A percentile compares a stretch with the other conserved stretches of the same genome.
These are phyloP conservation scores for Allomyces arbusculus DNA, from an alignment of 192 early-diverging fungal genomes.

Conservation along the genomic window DNA sequence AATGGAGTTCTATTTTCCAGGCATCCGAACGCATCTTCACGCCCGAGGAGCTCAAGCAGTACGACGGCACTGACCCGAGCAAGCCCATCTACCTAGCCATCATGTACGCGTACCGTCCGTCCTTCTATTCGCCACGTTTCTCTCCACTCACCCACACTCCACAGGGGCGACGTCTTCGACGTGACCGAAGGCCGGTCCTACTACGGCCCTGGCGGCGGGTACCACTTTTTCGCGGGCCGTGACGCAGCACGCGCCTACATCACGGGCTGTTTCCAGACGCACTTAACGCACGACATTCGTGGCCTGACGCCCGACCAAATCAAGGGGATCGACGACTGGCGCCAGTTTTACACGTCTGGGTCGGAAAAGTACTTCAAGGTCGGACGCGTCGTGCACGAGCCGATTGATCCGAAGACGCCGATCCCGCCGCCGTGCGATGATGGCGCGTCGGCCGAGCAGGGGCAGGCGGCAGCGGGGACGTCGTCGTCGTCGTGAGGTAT, in stretches of 20 bases:
- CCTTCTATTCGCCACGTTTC: no score
- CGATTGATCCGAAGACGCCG: constrained; percentile 61
- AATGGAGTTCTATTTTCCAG: neutral
- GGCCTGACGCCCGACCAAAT: constrained; percentile 57
- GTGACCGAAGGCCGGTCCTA: constrained; percentile 52
- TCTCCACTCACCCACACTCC: neutral
- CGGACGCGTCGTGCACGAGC: constrained; percentile 56
- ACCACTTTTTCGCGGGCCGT: constrained; percentile 69
- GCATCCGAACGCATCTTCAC: constrained; percentile 37
- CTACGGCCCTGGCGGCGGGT: constrained; percentile 66
- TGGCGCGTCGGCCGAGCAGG: no score
- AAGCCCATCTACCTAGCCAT: constrained; percentile 79
- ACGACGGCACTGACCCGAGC: constrained; percentile 64
- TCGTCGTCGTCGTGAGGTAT: no score
- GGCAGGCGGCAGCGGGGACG: no score
- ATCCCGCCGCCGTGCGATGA: constrained; percentile 58
- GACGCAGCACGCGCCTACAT: constrained; percentile 87
- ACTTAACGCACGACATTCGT: constrained; percentile 82
- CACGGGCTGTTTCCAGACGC: constrained; percentile 84
- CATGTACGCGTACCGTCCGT: constrained; percentile 21
- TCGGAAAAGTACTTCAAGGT: constrained; percentile 72
- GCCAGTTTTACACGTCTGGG: constrained; percentile 57
- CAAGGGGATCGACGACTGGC: constrained; percentile 65
- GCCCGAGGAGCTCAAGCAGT: constrained; percentile 48
- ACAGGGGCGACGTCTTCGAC: constrained; percentile 81